These are phyloP conservation scores for Naganishia antarctica DNA, from an alignment of 768 basidiomycete species.

Conservation along the genomic window DNA sequence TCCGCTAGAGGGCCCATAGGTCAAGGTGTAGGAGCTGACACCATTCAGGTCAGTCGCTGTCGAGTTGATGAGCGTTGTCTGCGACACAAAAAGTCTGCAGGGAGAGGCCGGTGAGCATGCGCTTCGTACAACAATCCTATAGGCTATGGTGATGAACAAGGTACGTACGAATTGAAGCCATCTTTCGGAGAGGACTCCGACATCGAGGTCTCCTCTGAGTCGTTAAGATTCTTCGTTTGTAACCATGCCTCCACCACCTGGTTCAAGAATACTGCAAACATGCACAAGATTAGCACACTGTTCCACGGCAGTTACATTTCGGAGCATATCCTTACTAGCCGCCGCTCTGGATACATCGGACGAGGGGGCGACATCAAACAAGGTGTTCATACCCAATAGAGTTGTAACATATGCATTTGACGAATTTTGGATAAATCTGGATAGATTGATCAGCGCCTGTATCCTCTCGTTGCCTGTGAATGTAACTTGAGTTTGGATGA, in stretches of 20 bases:
- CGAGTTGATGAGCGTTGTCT: conserved; percentile 4
- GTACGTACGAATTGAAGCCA: conserved; percentile 6
- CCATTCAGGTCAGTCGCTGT: background rate
- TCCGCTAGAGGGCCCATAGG: conserved; percentile 9
- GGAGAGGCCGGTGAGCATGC: background rate
- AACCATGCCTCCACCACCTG: conserved; percentile 11
- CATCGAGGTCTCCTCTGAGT: too few relatives aligned
- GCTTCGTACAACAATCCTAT: too few relatives aligned
- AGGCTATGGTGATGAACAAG: too few relatives aligned
- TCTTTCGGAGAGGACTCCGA: background rate
- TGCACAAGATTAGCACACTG: too few relatives aligned
- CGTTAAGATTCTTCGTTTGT: background rate
- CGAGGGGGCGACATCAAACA: conserved; percentile 8
- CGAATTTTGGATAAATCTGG: conserved; percentile 11
- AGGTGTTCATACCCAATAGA: conserved; percentile 8
- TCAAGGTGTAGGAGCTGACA: conserved; percentile 3
- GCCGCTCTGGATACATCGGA: background rate
- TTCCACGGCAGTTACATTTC: too few relatives aligned
- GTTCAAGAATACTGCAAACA: conserved; percentile 3
- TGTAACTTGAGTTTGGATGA: too few relatives aligned
- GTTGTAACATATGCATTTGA: conserved; percentile 12
- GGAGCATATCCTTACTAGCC: background rate
- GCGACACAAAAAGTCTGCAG: background rate
- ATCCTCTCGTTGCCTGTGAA: conserved; percentile 4
- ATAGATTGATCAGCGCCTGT: background rate